Evolutionary conservation across 768 basidiomycete genomes (phyloP), one percentile per base, ranked within the genome.

Genomic region (Cubamyces sp.): DNA sequence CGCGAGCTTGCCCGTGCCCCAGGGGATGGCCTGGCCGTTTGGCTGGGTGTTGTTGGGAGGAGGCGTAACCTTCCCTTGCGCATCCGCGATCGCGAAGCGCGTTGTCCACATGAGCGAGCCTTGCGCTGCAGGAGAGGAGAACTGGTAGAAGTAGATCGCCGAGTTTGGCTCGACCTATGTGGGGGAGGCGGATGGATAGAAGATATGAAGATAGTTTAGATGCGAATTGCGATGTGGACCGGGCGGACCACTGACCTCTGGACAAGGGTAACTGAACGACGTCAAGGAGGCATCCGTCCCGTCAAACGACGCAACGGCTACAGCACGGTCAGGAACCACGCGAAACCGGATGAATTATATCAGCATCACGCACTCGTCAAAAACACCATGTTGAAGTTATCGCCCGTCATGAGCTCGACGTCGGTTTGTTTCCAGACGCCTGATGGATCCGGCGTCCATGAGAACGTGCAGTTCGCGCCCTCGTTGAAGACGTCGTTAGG

Each of bases 101-200:
- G 54, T 52, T 7, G 67, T 64, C 62, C 62, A 64, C 37, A 42
- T 19, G n/a, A 25, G 9, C 18, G 16, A 49, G 41, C 23, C 19
- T 15, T 54, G 58, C 25, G 47, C 52, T 3, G 54, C 54, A 0
- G 81, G 74, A 1, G 84, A 74, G 15, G 83, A 78, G 79, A 91
- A 93, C 69, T 93, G 90, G 74, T 91, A 92, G 78, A 94, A 94
- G 77, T 92, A 93, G 66, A 93, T 86, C 40, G 84, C 71, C 1
- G 91, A 79, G 73, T 89, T 79, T n/a, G 84, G 82, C 19, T 75
- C 76, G 41, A 92, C 89, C 87, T 89, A 67, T 52, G 43, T 54
- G 2, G 11, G 7, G 26, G 34, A 34, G 1, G 34, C 34, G 34
- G 34, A 11, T 34, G 34, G 34, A 34, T 34, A 34, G 34, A 34